Conservation (phyloP, 345 rosid genomes). For the Pseudoturritis turrita region DNA sequence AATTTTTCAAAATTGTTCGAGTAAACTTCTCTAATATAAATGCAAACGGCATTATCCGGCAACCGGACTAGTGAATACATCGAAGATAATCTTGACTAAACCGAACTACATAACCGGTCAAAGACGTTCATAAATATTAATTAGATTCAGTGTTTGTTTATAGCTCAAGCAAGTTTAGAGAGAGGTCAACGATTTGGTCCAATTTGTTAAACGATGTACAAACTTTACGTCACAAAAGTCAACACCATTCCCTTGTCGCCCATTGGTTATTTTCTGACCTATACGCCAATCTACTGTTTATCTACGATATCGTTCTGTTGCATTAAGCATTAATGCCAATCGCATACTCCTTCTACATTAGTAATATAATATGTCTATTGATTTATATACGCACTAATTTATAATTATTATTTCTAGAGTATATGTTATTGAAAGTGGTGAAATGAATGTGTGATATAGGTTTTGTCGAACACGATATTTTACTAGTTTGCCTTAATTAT, state of each 20-base stretch:
- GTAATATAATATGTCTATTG: background rate
- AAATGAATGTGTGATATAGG: background rate
- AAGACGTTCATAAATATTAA: background rate
- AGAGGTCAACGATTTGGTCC: constrained; percentile 26
- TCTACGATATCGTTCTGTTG: constrained; percentile 33
- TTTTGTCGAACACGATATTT: background rate
- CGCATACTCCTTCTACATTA: background rate
- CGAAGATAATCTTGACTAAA: background rate
- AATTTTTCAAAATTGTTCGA: too few species aligned
- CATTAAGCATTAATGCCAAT: constrained; percentile 15
- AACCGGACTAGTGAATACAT: too few species aligned
- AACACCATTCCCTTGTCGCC: constrained; percentile 9
- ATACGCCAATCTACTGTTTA: constrained; percentile 4
- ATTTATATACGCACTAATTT: background rate
- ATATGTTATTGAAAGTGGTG: background rate
- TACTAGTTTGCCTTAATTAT: background rate
- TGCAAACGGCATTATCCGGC: background rate
- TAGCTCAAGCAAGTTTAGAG: constrained; percentile 1
- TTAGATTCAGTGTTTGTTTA: constrained; percentile 19
- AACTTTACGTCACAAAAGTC: constrained; percentile 30
- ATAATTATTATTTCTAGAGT: background rate
- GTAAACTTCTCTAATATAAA: too few species aligned
- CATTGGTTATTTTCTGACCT: background rate
- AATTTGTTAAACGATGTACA: constrained; percentile 11
- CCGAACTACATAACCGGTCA: background rate